Evolutionary conservation across 1,139 yeast genomes (phyloP), one percentile per base, ranked within the genome.

Genomic region (Debaryomycetaceae sp.): DNA sequence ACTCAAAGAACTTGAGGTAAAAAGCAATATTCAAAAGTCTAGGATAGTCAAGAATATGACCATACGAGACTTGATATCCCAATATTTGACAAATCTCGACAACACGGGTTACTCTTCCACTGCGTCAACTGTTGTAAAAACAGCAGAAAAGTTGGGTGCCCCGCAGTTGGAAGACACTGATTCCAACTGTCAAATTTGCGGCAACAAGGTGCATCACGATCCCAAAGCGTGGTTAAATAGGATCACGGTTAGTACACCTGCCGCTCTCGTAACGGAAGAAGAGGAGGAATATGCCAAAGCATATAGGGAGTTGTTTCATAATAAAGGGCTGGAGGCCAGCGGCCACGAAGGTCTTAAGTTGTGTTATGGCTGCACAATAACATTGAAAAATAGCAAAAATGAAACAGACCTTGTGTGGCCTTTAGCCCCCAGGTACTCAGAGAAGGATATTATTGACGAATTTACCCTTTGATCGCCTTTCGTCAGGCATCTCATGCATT

Each of bases 41-140:
- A 66, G 60, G 36, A 63, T 75, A 39, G 79, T 82, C 20, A 87
- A 82, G 60, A 79, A 83, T 52, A 81, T 86, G 75, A 87, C 96
- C 2, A 84, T 93, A 29, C 83, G 87, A 55, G 95, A 88, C 56
- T 72, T 93, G 41, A 83, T 91, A 1, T 71, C 81, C 36, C 79
- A 83, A 45, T 93, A 93, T 62, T 89, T 90, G 56, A 75, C 70
- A 34, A 76, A 76, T 37, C 80, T 91, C 34, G 97, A 90, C 57
- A 75, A 67, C 6, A 71, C 79, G 7, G 95, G 87, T 6, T 91
- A 90, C 57, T 89, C 97, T 0, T 89, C 95, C 42, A 89, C 95
- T 4, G 93, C 95, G 2, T 86, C 97, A 0, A 91, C 99, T 0
- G 98, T 93, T 17, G 91, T 90, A 9, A 83, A 88, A 51, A 91